A percentile compares a stretch with the other conserved stretches of the same genome.
Conservation (phyloP, 139 green algal genomes). For the Nannochloris sp. region DNA sequence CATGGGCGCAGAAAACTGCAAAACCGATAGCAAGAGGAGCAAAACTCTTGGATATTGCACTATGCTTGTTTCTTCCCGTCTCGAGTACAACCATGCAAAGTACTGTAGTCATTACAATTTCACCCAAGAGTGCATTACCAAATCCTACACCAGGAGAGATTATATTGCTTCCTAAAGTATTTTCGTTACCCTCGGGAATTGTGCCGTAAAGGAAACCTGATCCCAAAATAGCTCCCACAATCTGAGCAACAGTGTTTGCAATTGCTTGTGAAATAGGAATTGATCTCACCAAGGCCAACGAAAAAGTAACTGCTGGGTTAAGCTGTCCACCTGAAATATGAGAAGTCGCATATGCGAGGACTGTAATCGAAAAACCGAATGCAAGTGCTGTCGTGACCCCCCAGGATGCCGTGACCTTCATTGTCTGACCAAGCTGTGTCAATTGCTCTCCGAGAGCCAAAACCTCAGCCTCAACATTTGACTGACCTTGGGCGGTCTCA, state of each 20-base stretch:
- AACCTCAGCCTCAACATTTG: not conserved
- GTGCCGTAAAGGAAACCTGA: slow-evolving; percentile 19
- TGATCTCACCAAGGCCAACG: slow-evolving; percentile 1
- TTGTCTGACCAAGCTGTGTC: slow-evolving; percentile 5
- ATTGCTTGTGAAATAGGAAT: slow-evolving; percentile 9
- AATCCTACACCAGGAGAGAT: slow-evolving; percentile 5
- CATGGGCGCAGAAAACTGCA: slow-evolving; percentile 29
- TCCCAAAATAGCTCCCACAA: slow-evolving; percentile 27
- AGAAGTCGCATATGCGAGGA: slow-evolving; percentile 23
- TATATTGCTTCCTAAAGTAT: slow-evolving; percentile 15
- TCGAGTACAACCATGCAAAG: slow-evolving; percentile 28
- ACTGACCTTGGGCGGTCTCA: not conserved
- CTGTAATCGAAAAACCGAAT: slow-evolving; percentile 31
- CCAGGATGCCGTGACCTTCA: not conserved
- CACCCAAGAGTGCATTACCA: slow-evolving; percentile 23
- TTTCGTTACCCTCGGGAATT: slow-evolving; percentile 2
- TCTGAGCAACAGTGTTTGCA: slow-evolving; percentile 21
- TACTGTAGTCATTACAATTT: slow-evolving; percentile 19
- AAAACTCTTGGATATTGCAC: not conserved
- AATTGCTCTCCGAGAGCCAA: not conserved
- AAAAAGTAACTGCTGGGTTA: slow-evolving; percentile 21
- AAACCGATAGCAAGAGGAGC: slow-evolving; percentile 31
- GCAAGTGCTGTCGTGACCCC: slow-evolving; percentile 21
- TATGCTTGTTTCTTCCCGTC: slow-evolving; percentile 13
- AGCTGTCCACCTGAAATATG: slow-evolving; percentile 22